A percentile compares a stretch with the other conserved stretches of the same genome.
These are phyloP conservation scores for Pseudopithomyces maydicus DNA, from an alignment of 2,329 filamentous ascomycete genomes.

Conservation along the genomic window DNA sequence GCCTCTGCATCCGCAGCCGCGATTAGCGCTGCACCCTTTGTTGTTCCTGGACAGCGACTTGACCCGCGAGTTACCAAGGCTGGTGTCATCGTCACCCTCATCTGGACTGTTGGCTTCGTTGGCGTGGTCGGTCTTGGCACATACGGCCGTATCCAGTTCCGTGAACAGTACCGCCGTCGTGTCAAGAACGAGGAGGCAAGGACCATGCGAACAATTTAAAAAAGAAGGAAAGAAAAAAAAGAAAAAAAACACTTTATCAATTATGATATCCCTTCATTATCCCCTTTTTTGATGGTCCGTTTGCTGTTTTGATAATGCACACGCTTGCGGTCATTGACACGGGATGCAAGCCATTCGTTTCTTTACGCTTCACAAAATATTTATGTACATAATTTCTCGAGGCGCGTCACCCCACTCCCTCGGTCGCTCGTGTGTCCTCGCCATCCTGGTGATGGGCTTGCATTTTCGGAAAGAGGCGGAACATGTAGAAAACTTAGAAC, in stretches of 20 bases:
- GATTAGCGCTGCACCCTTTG: conserved; percentile 57
- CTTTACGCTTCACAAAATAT: conserved; percentile 11
- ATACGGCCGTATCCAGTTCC: conserved; percentile 68
- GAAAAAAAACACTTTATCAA: neutral
- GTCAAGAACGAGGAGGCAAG: conserved; percentile 48
- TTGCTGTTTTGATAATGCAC: neutral
- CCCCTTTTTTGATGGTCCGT: neutral
- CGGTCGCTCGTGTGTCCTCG: neutral
- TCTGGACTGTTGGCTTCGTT: conserved; percentile 64
- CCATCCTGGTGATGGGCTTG: conserved; percentile 7
- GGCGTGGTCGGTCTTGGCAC: conserved; percentile 66
- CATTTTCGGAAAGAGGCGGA: neutral
- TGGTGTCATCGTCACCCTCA: conserved; percentile 68
- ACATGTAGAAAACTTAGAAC: neutral
- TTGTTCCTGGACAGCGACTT: conserved; percentile 70
- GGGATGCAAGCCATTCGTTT: conserved; percentile 8
- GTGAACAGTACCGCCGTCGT: conserved; percentile 65
- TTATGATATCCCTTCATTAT: conserved; percentile 2
- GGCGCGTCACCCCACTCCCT: neutral
- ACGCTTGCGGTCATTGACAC: neutral
- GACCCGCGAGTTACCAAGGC: conserved; percentile 66
- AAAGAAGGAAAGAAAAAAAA: conserved; percentile 1
- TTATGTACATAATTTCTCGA: conserved; percentile 24
- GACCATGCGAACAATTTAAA: conserved; percentile 43
- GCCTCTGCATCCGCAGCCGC: conserved; percentile 50